Base-by-base conservation (phyloP, 495 filamentous ascomycete species). In the Chaetomium tenue region DNA sequence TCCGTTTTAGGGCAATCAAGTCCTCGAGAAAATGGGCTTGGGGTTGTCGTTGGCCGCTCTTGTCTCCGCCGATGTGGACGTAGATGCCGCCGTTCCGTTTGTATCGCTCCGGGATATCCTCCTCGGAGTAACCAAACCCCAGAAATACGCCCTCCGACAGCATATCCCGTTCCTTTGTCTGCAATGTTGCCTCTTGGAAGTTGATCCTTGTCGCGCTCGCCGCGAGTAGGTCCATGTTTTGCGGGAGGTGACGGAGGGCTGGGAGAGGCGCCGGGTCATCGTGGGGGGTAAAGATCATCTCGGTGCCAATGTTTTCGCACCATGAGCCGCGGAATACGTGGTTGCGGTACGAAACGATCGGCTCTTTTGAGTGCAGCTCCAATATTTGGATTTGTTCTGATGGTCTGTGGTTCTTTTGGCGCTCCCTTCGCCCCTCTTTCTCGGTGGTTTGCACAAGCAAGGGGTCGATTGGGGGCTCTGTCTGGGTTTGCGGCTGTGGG, bases 231-330 rank as follows among this genome's bases (percentile, higher is more conserved):
- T 88, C 82, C 26, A 87, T 86, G 55, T 79, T 74, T 47, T 82
- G 72, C 37, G 73, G 72, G 39, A 84, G 75, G 39, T 70, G 71
- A 26, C 74, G 81, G 12, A 80, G 76, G n/a, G 70, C 76, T 15
- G 74, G 76, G 58, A 79, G 66, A 33, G 71, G 60, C 65, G 64
- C 66, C 56, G 74, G 77, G 28, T 71, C 72, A 63, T 77, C 80
- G 56, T 81, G 84, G 0, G 76, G 75, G 0, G 84, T 77, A 61
- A 97, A 87, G 61, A 92, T 80, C 65, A 96, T 71, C 55, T 95
- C 90, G 0, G 91, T 94, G 39, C 92, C 92, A 3, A 93, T 81
- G 63, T 90, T 88, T 52, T 87, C 81, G 37, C 82, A 82, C 92
- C 92, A 97, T 33, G 82, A 72, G 61, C 91, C 93, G 66, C 83